Evolutionary conservation across 1,284 basidiomycete genomes (phyloP).

Genomic region (Ustilago vetiveriae): DNA sequence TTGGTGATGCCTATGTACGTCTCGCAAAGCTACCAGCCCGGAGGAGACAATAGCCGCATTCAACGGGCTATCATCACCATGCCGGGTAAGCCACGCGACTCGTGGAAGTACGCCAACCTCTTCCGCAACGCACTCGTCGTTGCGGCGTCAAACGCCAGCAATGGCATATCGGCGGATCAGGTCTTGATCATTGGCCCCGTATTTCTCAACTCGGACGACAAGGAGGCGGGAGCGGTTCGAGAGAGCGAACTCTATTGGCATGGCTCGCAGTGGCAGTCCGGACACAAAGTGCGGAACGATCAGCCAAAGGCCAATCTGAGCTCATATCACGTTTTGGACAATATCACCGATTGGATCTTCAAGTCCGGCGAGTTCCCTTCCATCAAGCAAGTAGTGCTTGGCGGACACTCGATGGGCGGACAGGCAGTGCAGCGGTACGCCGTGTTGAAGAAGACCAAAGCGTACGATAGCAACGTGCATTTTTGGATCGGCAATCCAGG

Average conservation of each 20-base stretch:
- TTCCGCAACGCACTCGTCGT: slow-evolving; percentile 49
- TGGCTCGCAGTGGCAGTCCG: slow-evolving; percentile 59
- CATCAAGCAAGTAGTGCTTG: slow-evolving; percentile 61
- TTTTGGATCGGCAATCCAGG: slow-evolving; percentile 65
- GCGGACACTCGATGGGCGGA: slow-evolving; percentile 64
- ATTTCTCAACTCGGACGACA: slow-evolving; percentile 54
- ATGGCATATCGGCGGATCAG: slow-evolving; percentile 28
- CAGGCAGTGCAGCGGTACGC: slow-evolving; percentile 58
- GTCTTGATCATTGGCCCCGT: slow-evolving; percentile 54
- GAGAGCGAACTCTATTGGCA: slow-evolving; percentile 47
- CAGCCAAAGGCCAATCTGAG: slow-evolving; percentile 31
- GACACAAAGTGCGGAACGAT: slow-evolving; percentile 47
- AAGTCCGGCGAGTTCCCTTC: slow-evolving; percentile 50
- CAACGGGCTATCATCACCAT: slow-evolving; percentile 56
- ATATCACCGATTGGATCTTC: slow-evolving; percentile 54
- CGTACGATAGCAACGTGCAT: slow-evolving; percentile 56
- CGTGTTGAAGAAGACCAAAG: slow-evolving; percentile 53
- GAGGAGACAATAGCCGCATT: slow-evolving; percentile 38
- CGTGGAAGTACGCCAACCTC: slow-evolving; percentile 63
- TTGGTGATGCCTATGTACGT: slow-evolving; percentile 55
- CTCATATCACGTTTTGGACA: slow-evolving; percentile 56
- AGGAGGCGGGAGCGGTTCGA: slow-evolving; percentile 41
- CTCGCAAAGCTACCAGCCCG: slow-evolving; percentile 33
- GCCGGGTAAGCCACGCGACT: slow-evolving; percentile 61
- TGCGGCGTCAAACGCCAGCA: slow-evolving; percentile 35